These are phyloP conservation scores for Erigeron canadensis DNA, from an alignment of 129 eudicot genomes.

Conservation along the genomic window DNA sequence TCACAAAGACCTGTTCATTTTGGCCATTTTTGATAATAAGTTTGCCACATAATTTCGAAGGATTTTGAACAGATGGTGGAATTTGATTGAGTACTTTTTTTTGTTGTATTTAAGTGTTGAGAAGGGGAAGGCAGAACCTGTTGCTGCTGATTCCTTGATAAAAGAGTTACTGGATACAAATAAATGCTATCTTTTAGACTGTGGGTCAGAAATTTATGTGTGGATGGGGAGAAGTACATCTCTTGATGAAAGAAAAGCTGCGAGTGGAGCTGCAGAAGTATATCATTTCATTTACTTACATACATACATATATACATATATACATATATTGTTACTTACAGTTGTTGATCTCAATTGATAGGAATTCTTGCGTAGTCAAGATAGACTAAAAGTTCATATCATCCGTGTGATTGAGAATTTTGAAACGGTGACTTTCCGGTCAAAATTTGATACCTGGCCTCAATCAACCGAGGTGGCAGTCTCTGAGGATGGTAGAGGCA, in stretches of 20 bases:
- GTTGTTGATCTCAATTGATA: constrained; percentile 22
- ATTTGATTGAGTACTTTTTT: constrained; percentile 8
- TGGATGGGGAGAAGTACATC: constrained; percentile 81
- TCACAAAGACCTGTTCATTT: neutral
- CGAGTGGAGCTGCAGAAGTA: constrained; percentile 80
- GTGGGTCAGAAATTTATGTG: constrained; percentile 57
- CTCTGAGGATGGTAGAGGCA: constrained; percentile 92
- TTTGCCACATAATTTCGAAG: constrained; percentile 8
- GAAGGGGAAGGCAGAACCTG: constrained; percentile 59
- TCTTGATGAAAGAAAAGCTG: constrained; percentile 63
- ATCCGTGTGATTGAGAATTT: constrained; percentile 71
- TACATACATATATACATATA: neutral
- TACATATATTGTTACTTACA: constrained; percentile 9
- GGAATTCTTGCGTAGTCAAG: constrained; percentile 59
- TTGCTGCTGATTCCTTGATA: constrained; percentile 45
- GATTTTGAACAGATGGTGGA: neutral
- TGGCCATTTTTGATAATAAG: neutral
- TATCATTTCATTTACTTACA: neutral
- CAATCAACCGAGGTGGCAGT: constrained; percentile 62
- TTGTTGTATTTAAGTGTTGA: constrained; percentile 45
- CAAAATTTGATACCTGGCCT: constrained; percentile 78
- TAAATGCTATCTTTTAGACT: constrained; percentile 58
- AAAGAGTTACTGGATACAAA: constrained; percentile 61
- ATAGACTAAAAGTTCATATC: constrained; percentile 59
- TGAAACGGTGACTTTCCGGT: constrained; percentile 70